Evolutionary conservation across 768 basidiomycete species (phyloP).

Genomic region (Termitomyces sp.): DNA sequence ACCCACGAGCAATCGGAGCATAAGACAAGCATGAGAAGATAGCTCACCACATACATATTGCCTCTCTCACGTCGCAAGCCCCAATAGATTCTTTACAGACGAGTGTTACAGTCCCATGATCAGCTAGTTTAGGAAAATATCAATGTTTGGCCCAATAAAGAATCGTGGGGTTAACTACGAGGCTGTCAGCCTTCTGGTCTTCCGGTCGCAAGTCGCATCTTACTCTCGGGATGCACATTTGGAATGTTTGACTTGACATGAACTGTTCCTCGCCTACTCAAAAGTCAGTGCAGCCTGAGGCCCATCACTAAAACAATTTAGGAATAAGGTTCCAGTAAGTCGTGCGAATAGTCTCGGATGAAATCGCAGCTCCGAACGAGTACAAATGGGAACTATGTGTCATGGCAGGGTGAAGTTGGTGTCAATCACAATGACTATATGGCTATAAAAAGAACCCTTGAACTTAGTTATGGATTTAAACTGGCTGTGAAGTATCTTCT

Average conservation of each 20-base stretch:
- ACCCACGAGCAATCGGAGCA: too few species aligned
- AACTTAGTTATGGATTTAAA: slow-evolving; percentile 1
- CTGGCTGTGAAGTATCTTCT: slow-evolving; percentile 6
- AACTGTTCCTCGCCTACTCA: slow-evolving; percentile 1
- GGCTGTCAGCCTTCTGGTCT: background rate
- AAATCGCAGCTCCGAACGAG: too few species aligned
- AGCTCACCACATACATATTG: too few species aligned
- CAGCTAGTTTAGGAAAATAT: too few species aligned
- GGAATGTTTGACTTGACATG: slow-evolving; percentile 6
- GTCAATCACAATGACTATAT: too few species aligned
- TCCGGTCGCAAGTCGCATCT: background rate
- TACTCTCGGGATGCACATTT: slow-evolving; percentile 8
- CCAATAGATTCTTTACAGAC: too few species aligned
- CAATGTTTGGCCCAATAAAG: background rate
- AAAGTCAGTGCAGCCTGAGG: background rate
- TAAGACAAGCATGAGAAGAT: too few species aligned
- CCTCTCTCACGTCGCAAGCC: too few species aligned
- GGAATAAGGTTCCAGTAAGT: slow-evolving; percentile 9
- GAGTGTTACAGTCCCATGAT: too few species aligned
- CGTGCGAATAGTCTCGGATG: background rate
- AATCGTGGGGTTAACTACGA: slow-evolving; percentile 7
- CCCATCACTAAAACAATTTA: background rate
- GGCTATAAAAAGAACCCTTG: background rate
- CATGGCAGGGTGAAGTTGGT: too few species aligned
- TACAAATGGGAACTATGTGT: too few species aligned